Conservation (phyloP, 768 basidiomycete genomes). For the Chiua virens region DNA sequence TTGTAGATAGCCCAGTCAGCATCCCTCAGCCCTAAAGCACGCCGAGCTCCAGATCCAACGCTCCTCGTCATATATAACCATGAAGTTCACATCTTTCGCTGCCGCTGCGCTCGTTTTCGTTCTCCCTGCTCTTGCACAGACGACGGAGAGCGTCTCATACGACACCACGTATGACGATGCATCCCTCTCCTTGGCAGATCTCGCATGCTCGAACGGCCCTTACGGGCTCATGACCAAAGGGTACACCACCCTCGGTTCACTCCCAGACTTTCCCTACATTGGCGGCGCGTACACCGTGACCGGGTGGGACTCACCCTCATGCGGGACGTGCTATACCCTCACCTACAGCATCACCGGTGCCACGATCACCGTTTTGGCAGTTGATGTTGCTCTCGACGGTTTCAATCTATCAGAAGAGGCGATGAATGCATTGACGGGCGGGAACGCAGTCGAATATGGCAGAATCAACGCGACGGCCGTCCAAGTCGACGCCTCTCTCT, state of each 20-base stretch:
- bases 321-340: slow-evolving; percentile 35
- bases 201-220: slow-evolving; percentile 35
- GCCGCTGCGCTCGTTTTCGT: slow-evolving; percentile 10
- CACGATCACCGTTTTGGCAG: slow-evolving; percentile 25
- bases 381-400: slow-evolving; percentile 29
- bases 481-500: slow-evolving; percentile 46
- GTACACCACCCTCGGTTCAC: slow-evolving; percentile 33
- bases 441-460: slow-evolving; percentile 47
- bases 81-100: slow-evolving; percentile 25
- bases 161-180: slow-evolving; percentile 33
- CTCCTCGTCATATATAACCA: background rate
- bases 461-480: slow-evolving; percentile 44
- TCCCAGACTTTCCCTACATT: slow-evolving; percentile 33
- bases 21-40: no score
- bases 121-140: slow-evolving; percentile 18
- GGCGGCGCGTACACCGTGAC: slow-evolving; percentile 34
- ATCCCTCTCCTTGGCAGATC: slow-evolving; percentile 8
- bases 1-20: no score
- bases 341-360: slow-evolving; percentile 19
- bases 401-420: slow-evolving; percentile 53
- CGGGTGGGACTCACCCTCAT: slow-evolving; percentile 28
- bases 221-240: slow-evolving; percentile 32
- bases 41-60: background rate
- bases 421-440: slow-evolving; percentile 55
- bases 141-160: slow-evolving; percentile 22